Evolutionary conservation across 78 protist genomes (phyloP).

Genomic region (Polysphondylium violaceum): DNA sequence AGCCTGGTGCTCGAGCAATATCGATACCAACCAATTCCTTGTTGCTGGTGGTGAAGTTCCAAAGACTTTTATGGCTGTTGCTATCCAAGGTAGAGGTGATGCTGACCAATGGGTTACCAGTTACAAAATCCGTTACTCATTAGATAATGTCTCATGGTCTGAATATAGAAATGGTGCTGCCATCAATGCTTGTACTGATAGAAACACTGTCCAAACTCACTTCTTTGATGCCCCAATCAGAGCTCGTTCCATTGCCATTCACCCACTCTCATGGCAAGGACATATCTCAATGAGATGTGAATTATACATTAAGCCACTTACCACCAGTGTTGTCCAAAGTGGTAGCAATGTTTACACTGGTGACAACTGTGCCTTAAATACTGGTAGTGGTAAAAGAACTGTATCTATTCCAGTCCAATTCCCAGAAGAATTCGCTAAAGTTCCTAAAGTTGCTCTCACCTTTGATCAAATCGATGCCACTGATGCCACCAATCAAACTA

Average conservation of each 20-base stretch:
- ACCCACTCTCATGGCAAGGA: constrained; percentile 3
- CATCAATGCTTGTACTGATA: constrained; percentile 4
- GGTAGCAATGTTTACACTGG: constrained; percentile 16
- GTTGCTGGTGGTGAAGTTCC: constrained; percentile 10
- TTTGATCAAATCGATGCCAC: background rate
- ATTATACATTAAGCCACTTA: background rate
- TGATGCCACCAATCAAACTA: background rate
- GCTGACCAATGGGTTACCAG: constrained; percentile 39
- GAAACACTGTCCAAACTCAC: background rate
- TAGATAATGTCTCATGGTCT: constrained; percentile 28
- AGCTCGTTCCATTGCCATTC: constrained; percentile 37
- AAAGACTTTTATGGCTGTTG: background rate
- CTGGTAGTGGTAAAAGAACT: background rate
- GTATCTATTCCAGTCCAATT: background rate
- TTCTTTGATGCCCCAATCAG: background rate
- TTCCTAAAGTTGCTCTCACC: background rate
- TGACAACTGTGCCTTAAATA: background rate
- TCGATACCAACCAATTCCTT: constrained; percentile 18
- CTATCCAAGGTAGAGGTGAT: constrained; percentile 58
- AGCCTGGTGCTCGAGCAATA: constrained; percentile 12
- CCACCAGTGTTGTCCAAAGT: background rate
- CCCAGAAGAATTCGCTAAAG: background rate
- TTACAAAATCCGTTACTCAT: constrained; percentile 22
- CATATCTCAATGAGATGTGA: constrained; percentile 33
- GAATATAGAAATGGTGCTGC: constrained; percentile 3